Evolutionary conservation across 495 filamentous ascomycete genomes (phyloP).

Genomic region (Podospora didyma): DNA sequence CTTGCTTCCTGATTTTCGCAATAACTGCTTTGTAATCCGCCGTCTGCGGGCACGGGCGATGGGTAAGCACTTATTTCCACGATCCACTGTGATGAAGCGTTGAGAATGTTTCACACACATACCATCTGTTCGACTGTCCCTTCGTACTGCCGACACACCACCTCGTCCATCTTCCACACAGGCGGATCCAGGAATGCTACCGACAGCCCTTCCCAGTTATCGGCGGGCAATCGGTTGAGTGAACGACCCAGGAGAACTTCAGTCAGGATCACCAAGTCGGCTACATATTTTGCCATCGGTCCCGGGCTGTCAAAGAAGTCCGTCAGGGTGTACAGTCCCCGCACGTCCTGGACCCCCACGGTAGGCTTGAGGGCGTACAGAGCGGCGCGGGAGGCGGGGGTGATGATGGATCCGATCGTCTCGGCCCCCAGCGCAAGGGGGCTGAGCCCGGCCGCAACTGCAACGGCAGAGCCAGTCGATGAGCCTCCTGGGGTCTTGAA

Average conservation of each 20-base stretch:
- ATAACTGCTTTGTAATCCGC: slow-evolving; percentile 5
- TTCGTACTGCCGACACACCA: slow-evolving; percentile 8
- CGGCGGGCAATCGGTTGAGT: background rate
- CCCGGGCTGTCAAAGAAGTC: slow-evolving; percentile 28
- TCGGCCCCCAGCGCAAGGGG: slow-evolving; percentile 45
- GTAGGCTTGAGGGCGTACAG: slow-evolving; percentile 33
- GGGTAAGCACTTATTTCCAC: no score
- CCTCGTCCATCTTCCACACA: slow-evolving; percentile 20
- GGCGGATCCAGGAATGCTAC: slow-evolving; percentile 24
- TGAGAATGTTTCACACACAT: background rate
- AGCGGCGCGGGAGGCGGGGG: slow-evolving; percentile 35
- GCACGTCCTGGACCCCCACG: slow-evolving; percentile 4
- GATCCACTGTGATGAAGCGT: no score
- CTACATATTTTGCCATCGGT: slow-evolving; percentile 28
- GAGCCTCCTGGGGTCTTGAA: slow-evolving; percentile 26
- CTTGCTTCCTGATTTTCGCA: background rate
- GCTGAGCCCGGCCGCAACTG: slow-evolving; percentile 41
- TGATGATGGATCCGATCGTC: slow-evolving; percentile 42
- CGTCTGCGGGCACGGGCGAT: background rate
- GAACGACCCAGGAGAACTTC: slow-evolving; percentile 17
- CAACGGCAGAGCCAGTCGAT: slow-evolving; percentile 45
- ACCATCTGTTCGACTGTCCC: slow-evolving; percentile 26
- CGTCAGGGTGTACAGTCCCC: slow-evolving; percentile 16
- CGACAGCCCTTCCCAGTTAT: slow-evolving; percentile 17
- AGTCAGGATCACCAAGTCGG: slow-evolving; percentile 21